phyloP scores from a whole-genome alignment of 108 stramenopile species.

The Asterionellopsis glacialis region DNA sequence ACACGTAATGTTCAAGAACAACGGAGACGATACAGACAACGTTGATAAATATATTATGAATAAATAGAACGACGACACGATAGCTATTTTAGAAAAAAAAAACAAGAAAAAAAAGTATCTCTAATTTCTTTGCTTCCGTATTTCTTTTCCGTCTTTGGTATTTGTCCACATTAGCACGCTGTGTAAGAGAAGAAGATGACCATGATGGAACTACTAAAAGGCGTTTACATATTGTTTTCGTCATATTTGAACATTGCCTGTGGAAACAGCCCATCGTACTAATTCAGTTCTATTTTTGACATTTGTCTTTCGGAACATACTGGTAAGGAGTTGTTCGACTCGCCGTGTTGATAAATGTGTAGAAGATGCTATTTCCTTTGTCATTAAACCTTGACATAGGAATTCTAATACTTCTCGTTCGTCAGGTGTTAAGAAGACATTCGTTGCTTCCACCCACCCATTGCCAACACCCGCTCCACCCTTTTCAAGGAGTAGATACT shows the following conservation, averaged over 20 bases:
- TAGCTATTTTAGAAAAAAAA: no score
- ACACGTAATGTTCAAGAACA: constrained; percentile 16
- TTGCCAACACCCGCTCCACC: constrained; percentile 34
- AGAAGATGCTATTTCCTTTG: constrained; percentile 60
- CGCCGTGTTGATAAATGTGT: constrained; percentile 27
- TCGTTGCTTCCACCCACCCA: constrained; percentile 33
- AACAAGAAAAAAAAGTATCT: no score
- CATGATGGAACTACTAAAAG: no score
- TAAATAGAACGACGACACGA: no score
- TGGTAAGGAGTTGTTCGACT: constrained; percentile 53
- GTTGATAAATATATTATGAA: no score
- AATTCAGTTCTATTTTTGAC: constrained; percentile 62
- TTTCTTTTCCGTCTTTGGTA: no score
- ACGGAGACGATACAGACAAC: not conserved
- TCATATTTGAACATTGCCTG: constrained; percentile 34
- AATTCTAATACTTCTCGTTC: constrained; percentile 54
- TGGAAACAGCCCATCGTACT: constrained; percentile 59
- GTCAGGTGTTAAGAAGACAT: constrained; percentile 42
- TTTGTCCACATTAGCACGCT: no score
- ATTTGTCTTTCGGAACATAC: constrained; percentile 61
- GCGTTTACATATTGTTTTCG: no score
- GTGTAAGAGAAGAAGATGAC: no score
- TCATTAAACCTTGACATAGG: constrained; percentile 51
- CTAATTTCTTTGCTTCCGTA: no score
- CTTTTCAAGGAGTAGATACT: constrained; percentile 44